Conservation (phyloP, 179 eudicot species). For the Amaranthus tricolor region DNA sequence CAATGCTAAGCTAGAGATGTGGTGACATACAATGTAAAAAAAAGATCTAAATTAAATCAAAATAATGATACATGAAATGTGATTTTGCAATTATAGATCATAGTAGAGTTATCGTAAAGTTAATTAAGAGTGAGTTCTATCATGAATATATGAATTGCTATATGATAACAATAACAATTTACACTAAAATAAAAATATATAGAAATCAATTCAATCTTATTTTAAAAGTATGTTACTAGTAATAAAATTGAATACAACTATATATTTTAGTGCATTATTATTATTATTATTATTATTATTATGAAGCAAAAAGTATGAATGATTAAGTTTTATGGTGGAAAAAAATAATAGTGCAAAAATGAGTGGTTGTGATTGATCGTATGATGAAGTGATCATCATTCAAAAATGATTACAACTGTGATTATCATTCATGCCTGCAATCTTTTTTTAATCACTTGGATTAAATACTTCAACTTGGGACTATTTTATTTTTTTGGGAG, state of each 20-base stretch:
- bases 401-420: slow-evolving; percentile 54
- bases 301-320: slow-evolving; percentile 15
- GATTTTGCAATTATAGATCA: too few relatives aligned
- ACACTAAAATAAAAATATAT: too few relatives aligned
- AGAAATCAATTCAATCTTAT: too few relatives aligned
- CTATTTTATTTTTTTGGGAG: slow-evolving; percentile 11
- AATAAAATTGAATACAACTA: not conserved
- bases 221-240: not conserved
- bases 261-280: not conserved
- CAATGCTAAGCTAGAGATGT: too few relatives aligned
- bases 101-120: too few relatives aligned
- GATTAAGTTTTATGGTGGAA: slow-evolving; percentile 3
- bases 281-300: not conserved
- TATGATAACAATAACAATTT: too few relatives aligned
- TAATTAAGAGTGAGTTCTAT: too few relatives aligned
- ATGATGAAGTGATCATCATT: slow-evolving; percentile 67
- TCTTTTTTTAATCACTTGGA: slow-evolving; percentile 18
- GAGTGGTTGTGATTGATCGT: slow-evolving; percentile 24
- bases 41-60: too few relatives aligned
- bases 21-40: too few relatives aligned
- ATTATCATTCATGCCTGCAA: slow-evolving; percentile 18
- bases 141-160: too few relatives aligned
- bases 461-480: not conserved
- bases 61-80: too few relatives aligned
- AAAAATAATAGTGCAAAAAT: not conserved